Conservation (phyloP, 495 filamentous ascomycete genomes). For the Halenospora varia region DNA sequence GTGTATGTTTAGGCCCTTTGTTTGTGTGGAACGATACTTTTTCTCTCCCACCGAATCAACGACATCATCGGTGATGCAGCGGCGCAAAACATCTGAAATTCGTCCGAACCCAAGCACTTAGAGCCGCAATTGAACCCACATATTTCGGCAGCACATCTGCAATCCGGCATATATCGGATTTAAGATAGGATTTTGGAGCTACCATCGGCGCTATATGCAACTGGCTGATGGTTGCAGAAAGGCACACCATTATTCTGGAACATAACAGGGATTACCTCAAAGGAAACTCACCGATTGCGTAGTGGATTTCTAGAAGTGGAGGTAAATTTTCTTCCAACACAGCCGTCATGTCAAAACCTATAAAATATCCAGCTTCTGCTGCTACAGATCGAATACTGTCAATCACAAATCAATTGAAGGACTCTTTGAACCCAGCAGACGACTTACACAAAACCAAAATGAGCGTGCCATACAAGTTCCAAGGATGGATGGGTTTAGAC, state of each 20-base stretch:
- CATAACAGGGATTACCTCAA: not conserved
- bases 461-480: slow-evolving; percentile 44
- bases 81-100: no score
- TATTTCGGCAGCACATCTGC: not conserved
- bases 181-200: not conserved
- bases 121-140: not conserved
- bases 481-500: slow-evolving; percentile 77
- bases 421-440: slow-evolving; percentile 15
- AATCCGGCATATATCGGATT: not conserved
- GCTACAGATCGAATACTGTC: slow-evolving; percentile 19
- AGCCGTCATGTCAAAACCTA: slow-evolving; percentile 9
- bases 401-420: slow-evolving; percentile 21
- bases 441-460: slow-evolving; percentile 19
- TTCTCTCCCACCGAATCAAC: no score
- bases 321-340: not conserved
- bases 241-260: not conserved
- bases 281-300: not conserved
- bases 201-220: not conserved
- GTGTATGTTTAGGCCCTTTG: no score
- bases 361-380: slow-evolving; percentile 10
- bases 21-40: no score
- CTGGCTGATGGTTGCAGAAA: not conserved
- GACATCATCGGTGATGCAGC: not conserved
- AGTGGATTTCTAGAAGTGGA: not conserved
- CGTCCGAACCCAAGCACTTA: no score